phyloP scores from a whole-genome alignment of 1,284 basidiomycete species.

The Phellopilus nigrolimitatus region DNA sequence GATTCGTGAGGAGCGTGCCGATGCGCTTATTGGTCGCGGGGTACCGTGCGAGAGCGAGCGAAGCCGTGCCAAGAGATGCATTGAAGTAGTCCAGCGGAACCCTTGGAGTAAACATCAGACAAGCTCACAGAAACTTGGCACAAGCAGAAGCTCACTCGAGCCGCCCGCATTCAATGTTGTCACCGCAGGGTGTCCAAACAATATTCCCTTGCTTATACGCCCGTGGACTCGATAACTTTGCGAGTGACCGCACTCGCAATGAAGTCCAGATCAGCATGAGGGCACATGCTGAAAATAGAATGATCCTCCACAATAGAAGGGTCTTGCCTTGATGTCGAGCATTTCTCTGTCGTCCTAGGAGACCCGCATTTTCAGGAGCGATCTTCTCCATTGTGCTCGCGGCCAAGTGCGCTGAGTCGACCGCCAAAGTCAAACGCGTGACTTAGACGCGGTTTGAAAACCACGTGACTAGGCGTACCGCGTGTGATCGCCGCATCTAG shows the following conservation, averaged over 20 bases:
- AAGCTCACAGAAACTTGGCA: neutral
- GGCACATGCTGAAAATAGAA: neutral
- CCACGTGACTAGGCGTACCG: too few species aligned
- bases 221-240: neutral
- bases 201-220: conserved; percentile 15
- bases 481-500: too few species aligned
- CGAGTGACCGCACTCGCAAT: neutral
- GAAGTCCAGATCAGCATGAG: neutral
- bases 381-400: neutral
- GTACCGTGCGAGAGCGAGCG: conserved; percentile 23
- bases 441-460: too few species aligned
- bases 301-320: neutral
- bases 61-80: conserved; percentile 18
- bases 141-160: conserved; percentile 12
- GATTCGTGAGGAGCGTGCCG: conserved; percentile 23
- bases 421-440: too few species aligned
- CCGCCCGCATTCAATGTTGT: conserved; percentile 20
- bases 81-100: conserved; percentile 24
- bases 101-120: conserved; percentile 4
- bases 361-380: neutral
- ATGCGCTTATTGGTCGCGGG: conserved; percentile 21
- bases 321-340: neutral
- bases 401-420: neutral
- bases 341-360: neutral
- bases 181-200: conserved; percentile 15